Percentiles rank a stretch among this genome's conserved stretches.
Evolutionary conservation across 2,329 filamentous ascomycete genomes (phyloP).

Genomic region (Colletotrichum orchidophilum): DNA sequence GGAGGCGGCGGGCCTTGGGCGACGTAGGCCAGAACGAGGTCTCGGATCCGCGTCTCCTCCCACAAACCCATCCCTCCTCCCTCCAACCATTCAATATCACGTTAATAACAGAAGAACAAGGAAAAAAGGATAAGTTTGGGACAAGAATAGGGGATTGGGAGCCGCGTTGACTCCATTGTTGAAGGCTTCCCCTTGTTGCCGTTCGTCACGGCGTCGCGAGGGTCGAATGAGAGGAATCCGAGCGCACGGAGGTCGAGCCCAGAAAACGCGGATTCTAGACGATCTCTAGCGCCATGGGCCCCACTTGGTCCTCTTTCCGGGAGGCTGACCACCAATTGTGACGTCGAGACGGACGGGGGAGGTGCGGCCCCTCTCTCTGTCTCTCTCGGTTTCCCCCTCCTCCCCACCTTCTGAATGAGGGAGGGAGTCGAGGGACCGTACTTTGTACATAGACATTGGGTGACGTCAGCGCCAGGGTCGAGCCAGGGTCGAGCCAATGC

Average conservation of each 20-base stretch:
- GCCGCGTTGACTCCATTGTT: slow-evolving; percentile 29
- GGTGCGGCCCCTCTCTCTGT: background rate
- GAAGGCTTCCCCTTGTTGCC: background rate
- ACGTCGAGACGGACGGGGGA: slow-evolving; percentile 13
- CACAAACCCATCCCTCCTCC: background rate
- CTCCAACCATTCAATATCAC: background rate
- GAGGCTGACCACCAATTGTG: slow-evolving; percentile 20
- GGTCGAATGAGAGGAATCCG: slow-evolving; percentile 18
- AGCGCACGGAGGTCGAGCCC: slow-evolving; percentile 9
- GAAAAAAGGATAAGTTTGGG: background rate
- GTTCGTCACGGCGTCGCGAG: background rate
- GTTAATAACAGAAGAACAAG: background rate
- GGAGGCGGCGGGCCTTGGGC: slow-evolving; percentile 10
- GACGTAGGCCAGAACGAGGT: slow-evolving; percentile 23
- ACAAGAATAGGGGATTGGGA: background rate
- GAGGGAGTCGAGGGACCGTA: background rate
- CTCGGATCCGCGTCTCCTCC: background rate
- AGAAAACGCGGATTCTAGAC: slow-evolving; percentile 27
- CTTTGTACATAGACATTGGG: background rate
- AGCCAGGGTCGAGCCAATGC: background rate
- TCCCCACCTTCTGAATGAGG: background rate
- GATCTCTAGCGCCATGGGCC: slow-evolving; percentile 20
- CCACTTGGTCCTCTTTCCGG: background rate
- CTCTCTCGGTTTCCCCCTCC: background rate
- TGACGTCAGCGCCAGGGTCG: slow-evolving; percentile 21